Evolutionary conservation across 2,329 filamentous ascomycete species (phyloP).

Genomic region (Botrytis aclada): DNA sequence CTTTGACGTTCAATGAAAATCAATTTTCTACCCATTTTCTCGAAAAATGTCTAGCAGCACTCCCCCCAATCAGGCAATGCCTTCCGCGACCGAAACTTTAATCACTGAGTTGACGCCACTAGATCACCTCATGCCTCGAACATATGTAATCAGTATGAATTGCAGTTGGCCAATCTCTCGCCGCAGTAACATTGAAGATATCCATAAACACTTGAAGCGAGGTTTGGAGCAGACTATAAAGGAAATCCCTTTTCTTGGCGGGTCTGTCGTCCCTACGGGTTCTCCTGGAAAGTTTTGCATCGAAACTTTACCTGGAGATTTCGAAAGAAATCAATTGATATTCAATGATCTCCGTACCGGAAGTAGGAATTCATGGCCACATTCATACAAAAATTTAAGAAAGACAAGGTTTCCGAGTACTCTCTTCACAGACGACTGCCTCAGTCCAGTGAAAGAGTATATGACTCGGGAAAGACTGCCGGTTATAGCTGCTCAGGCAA

Average conservation of each 20-base stretch:
- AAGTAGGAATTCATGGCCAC: background rate
- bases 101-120: constrained; percentile 14
- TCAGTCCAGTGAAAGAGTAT: background rate
- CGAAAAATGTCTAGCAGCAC: background rate
- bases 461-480: background rate
- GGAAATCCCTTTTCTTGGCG: constrained; percentile 10
- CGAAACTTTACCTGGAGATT: constrained; percentile 2
- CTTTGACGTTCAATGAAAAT: background rate
- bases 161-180: background rate
- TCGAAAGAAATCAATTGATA: background rate
- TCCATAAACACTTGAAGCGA: background rate
- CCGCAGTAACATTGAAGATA: constrained; percentile 10
- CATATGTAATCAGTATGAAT: constrained; percentile 4
- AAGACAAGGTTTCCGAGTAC: constrained; percentile 2
- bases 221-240: constrained; percentile 8
- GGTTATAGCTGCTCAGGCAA: constrained; percentile 10
- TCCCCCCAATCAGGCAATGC: background rate
- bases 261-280: background rate
- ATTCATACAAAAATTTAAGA: constrained; percentile 11
- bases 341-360: constrained; percentile 10
- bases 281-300: background rate
- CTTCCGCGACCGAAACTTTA: background rate
- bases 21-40: background rate
- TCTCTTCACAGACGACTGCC: background rate
- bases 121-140: constrained; percentile 12